Conservation (phyloP, 176 grass and related monocot species). For the Zoysia pacifica region DNA sequence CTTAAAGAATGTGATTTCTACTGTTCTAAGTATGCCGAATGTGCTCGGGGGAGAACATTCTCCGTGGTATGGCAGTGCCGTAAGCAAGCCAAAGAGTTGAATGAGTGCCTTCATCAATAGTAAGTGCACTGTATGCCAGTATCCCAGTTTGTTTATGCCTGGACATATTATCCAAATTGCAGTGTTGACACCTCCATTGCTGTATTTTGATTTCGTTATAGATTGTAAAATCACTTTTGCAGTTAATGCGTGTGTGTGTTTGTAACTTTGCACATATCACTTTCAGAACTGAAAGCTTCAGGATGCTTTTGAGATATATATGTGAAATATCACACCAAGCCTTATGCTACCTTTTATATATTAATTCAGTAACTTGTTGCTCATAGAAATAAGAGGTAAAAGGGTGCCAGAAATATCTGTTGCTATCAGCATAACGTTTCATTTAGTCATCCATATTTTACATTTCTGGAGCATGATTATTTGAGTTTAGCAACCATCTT, state of each 20-base stretch:
- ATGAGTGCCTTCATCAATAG: constrained; percentile 97
- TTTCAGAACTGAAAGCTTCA: neutral
- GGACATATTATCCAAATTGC: constrained; percentile 11
- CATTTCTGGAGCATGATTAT: neutral
- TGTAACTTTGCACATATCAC: neutral
- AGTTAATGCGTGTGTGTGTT: neutral
- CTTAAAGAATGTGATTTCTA: constrained; percentile 77
- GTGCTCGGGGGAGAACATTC: constrained; percentile 88
- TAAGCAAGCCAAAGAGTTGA: constrained; percentile 88
- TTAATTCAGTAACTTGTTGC: neutral
- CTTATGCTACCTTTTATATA: neutral
- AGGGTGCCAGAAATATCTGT: neutral
- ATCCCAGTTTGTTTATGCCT: constrained; percentile 6
- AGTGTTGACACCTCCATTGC: neutral
- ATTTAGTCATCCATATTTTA: neutral
- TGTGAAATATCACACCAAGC: neutral
- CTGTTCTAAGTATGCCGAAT: constrained; percentile 93
- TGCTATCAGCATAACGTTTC: neutral
- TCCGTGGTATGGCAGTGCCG: constrained; percentile 87
- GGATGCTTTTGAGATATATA: neutral
- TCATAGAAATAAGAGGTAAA: too few relatives aligned
- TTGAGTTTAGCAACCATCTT: constrained; percentile 13
- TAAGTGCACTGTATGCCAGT: constrained; percentile 44
- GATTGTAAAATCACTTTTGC: constrained; percentile 8
- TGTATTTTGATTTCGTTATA: constrained; percentile 3